Conservation (phyloP, 306 rosid species). For the Elaeagnus macrophylla region DNA sequence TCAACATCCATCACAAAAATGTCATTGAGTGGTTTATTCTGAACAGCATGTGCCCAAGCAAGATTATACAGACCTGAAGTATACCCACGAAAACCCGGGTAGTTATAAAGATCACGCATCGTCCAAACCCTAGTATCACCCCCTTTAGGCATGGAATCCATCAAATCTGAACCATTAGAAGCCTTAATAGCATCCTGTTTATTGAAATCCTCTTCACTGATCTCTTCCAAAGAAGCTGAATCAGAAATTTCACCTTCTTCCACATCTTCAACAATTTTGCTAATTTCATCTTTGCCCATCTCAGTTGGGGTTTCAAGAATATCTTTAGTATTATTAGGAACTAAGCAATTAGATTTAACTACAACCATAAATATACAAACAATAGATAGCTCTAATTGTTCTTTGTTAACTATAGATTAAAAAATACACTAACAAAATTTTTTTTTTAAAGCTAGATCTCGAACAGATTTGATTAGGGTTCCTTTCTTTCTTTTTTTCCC, state of each 20-base stretch:
- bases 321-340: constrained; percentile 20
- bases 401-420: constrained; percentile 15
- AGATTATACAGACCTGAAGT: constrained; percentile 58
- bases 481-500: background rate
- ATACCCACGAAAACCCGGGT: constrained; percentile 59
- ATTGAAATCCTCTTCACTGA: constrained; percentile 69
- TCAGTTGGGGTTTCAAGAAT: constrained; percentile 22
- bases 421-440: too few relatives aligned
- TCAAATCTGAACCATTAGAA: constrained; percentile 4
- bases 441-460: background rate
- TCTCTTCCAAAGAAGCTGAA: constrained; percentile 86
- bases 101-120: constrained; percentile 55
- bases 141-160: constrained; percentile 30
- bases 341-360: constrained; percentile 32
- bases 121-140: constrained; percentile 61
- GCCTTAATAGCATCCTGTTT: constrained; percentile 40
- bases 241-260: constrained; percentile 98
- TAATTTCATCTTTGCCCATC: constrained; percentile 46
- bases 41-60: constrained; percentile 97
- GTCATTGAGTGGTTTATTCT: constrained; percentile 80
- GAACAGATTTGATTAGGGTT: constrained; percentile 12
- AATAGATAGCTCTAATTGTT: background rate
- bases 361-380: constrained; percentile 39
- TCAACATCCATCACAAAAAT: constrained; percentile 58
- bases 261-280: constrained; percentile 49